Conservation (phyloP, 2,329 filamentous ascomycete species). For the Botrytis squamosa region DNA sequence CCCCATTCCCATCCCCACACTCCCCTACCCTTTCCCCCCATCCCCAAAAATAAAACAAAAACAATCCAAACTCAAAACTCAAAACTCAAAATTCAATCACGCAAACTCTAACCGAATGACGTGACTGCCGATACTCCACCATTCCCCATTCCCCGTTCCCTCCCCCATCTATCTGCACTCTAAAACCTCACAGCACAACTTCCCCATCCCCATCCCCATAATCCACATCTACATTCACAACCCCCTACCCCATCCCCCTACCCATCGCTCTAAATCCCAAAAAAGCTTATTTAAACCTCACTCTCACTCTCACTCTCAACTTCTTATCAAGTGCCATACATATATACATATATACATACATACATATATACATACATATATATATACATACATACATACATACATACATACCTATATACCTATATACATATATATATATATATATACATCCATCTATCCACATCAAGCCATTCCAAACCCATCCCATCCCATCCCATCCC, state of each 20-base stretch:
- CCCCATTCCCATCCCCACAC: not conserved
- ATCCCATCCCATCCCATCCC: too few relatives aligned
- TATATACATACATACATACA: too few relatives aligned
- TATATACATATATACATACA: too few relatives aligned
- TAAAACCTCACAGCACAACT: too few relatives aligned
- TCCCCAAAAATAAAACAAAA: not conserved
- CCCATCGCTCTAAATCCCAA: not conserved
- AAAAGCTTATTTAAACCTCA: not conserved
- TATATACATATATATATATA: too few relatives aligned
- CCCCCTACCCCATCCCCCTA: too few relatives aligned
- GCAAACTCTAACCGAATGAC: not conserved
- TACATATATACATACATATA: too few relatives aligned
- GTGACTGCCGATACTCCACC: not conserved
- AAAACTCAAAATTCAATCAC: not conserved
- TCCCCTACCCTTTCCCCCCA: not conserved
- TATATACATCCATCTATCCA: too few relatives aligned
- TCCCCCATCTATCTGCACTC: too few relatives aligned
- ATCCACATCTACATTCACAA: not conserved
- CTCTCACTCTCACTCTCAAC: too few relatives aligned
- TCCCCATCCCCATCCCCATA: not conserved
- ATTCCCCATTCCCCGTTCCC: not conserved
- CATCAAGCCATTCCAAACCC: not conserved
- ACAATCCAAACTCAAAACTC: not conserved
- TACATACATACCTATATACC: too few relatives aligned
- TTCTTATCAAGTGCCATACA: too few relatives aligned